Base-by-base conservation (phyloP, 2,329 filamentous ascomycete genomes). In the Ophiocordyceps camponoti-leonardi region DNA sequence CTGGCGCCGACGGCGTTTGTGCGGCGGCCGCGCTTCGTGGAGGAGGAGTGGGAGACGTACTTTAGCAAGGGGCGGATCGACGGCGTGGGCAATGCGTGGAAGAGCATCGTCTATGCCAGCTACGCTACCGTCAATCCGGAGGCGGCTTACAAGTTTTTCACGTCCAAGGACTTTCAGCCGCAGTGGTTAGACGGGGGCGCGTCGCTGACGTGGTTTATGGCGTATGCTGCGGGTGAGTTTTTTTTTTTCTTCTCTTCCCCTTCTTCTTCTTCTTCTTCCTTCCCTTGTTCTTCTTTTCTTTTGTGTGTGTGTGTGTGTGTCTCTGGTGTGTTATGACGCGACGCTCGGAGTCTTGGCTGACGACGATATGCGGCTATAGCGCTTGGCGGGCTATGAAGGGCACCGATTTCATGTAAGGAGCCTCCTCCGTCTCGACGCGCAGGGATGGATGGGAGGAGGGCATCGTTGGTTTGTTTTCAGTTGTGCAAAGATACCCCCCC, bases 141-240 rank as follows among this genome's bases (percentile, higher is more conserved):
- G 45, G 64, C 72, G 7, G 77, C 83, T 20, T 95, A 77, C 69
- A 59, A 72, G 1, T 94, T 90, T 61, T 95, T 98, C 59, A 71
- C 70, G 1, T 67, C 75, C 49, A 59, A 66, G 1, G 65, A 71
- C 16, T 90, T 92, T 56, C 71, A 87, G 55, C 67, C 72, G 33
- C 61, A 63, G 40, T 86, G 77, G 74, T 62, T 92, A 41, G 86
- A 95, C 63, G 86, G 84, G 1, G 90, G 92, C 16, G 86, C 85
- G 2, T 83, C 79, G 55, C 67, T 79, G 62, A 90, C 85, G 26
- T 94, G 86, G 86, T 93, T 88, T 65, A 63, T 93, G 63, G 80
- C 82, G 39, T 86, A 79, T 61, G 71, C 80, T 54, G 86, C 85
- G 52, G 81, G 83, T 79, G 59, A 76, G 70, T 70, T 20, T n/a